Base-by-base conservation (phyloP, 176 grass and related monocot genomes). In the Juncus effusus region DNA sequence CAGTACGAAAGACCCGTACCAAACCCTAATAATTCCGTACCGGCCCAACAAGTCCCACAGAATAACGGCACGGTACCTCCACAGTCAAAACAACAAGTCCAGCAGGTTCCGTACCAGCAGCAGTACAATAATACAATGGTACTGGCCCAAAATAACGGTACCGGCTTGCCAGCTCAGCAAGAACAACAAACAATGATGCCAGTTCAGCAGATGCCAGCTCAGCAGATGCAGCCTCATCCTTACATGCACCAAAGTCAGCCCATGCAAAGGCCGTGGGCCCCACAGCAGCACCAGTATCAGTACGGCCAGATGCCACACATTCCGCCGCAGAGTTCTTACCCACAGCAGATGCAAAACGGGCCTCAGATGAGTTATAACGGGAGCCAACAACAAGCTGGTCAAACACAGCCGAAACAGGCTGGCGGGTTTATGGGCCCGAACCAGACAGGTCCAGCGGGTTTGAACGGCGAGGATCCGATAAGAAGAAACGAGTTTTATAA, bases 1-100 rank as follows among this genome's bases (percentile, higher is more conserved):
- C 94, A 99, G 64, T 93, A 99, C 2, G 94, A 99, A 69, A 89
- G 67, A 52, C 94, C 94, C 0, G 14, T 89, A 63, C 85, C 85
- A 0, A 13, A 11, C 37, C 9, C 67, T 6, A 78, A 77, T 39
- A 70, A 65, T 64, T 70, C 79, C 4, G 64, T 82, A 39, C 0
- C 78, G 3, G 65, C 44, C 4, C 54, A 4, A 4, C 40, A 40
- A 47, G 44, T 47, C 9, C 62, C n/a, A 15, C 13, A 15, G 8
- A 64, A 64, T 13, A 42, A 13, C 10, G 4, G 10, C 40, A 42
- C 38, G 7, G n/a, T 41, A 8, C 37, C 60, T 10, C 60, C 37
- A 42, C 7, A n/a, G 11, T 13, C 9, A 7, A 7, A 52, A 37
- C 37, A 42, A 57, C 54, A 57, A 57, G 2, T 51, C 0, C 63